Base-by-base conservation (phyloP, 2,329 filamentous ascomycete species). In the Penicillium expansum region DNA sequence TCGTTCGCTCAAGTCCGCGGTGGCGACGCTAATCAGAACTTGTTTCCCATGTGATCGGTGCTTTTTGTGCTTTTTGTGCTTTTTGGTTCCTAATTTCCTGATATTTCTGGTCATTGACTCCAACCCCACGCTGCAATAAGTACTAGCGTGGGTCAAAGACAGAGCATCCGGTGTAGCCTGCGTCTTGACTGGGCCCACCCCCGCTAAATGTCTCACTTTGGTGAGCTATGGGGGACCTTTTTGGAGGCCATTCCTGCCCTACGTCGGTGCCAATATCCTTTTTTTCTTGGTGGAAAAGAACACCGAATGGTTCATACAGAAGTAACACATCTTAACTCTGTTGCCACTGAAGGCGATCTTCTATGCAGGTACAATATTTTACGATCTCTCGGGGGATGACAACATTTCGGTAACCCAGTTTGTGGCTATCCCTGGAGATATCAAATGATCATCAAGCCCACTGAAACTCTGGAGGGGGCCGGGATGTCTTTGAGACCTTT, bases 171-270 rank as follows among this genome's bases (percentile, higher is more conserved):
- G 20, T 44, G 32, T 11, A 24, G 11, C 13, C 35, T 10, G 11
- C 5, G 44, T 20, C 16, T n/a, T 42, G 18, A 41, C 29, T 47
- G 30, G 44, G 29, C 44, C 35, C 27, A 35, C 39, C 48, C 48
- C 53, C 38, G 47, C 48, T 33, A 14, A 47, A 56, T 52, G 48
- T 56, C 54, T 56, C 48, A 52, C 41, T 52, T 52, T 18, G 29
- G 22, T 35, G 38, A 22, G 16, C 18, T 18, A 22, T 16, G n/a
- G 18, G 16, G 38, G 20, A 24, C 50, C 18, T 11, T 22, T 27
- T 33, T 27, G 1, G 5, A 37, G 16, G 18, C 43, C 24, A 2
- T 30, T 41, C 35, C 20, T 22, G 13, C 27, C 27, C 22, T 5
- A 37, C 32, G 29, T 49, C 47, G 47, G 22, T 41, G 41, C 8